Evolutionary conservation across 73 alveolate species (phyloP), one percentile per base, ranked within the genome.

Genomic region (Paramecium octaurelia): DNA sequence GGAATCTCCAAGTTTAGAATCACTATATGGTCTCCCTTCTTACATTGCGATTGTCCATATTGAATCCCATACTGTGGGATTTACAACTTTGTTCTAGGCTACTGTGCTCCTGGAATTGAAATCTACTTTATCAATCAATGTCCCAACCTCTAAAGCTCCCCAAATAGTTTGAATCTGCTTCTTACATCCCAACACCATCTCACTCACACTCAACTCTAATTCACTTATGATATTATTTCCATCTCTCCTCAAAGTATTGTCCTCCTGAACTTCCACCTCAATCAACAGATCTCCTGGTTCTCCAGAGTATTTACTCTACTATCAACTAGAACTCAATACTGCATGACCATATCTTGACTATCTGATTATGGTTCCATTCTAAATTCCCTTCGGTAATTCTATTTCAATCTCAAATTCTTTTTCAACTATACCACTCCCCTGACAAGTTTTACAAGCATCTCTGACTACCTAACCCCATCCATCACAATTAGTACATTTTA

Each of bases 401-500:
- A 80, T 80, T 42, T 42, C 75, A 14, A 23, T 46, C 11, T 80
- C 91, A 14, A 20, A 34, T 5, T 44, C 54, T 24, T 42, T 20
- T 24, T 42, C 54, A 7, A 80, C 42, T 80, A 80, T 35, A 43
- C 91, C 73, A 11, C 35, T 42, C 8, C 91, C 91, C 1, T 80
- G 27, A 16, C 64, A 80, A 20, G 8, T 24, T 24, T 43, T 4
- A 18, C 76, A 80, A 24, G 91, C 76, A 43, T 80, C 91, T 46
- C 91, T 80, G 12, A 80, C 57, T 42, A 80, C 91, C 48, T 80
- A 43, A 8, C 57, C 76, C 76, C 91, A 80, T 24, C 91, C 91
- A 80, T 80, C 91, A 23, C 91, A 43, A 21, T 80, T 80, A 43
- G 29, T 80, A 44, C 91, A 80, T 43, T 44, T 80, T 4, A 80